These are phyloP conservation scores for Colletotrichum falcatum DNA, from an alignment of 2,329 filamentous ascomycete species.

Conservation along the genomic window DNA sequence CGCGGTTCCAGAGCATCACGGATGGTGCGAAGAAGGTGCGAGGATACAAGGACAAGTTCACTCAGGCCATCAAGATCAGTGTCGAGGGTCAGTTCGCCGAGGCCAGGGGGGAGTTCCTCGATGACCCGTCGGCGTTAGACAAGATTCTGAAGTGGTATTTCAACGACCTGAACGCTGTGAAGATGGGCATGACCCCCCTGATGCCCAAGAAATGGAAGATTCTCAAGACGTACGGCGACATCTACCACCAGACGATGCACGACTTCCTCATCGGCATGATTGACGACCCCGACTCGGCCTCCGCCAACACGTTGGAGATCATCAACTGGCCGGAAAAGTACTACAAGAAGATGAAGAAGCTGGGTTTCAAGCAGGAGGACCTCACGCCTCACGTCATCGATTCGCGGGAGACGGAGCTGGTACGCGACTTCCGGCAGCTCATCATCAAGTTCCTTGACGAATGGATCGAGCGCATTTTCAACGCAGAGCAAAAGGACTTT, in stretches of 20 bases:
- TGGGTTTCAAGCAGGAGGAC: conserved; percentile 83
- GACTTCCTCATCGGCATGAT: conserved; percentile 88
- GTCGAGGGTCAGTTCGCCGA: conserved; percentile 80
- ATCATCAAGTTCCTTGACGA: conserved; percentile 97
- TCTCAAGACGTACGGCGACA: conserved; percentile 86
- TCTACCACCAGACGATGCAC: conserved; percentile 96
- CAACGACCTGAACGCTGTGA: conserved; percentile 95
- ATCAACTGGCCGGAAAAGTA: conserved; percentile 97
- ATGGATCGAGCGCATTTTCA: conserved; percentile 95
- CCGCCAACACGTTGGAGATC: conserved; percentile 89
- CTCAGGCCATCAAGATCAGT: conserved; percentile 80
- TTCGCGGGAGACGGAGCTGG: conserved; percentile 87
- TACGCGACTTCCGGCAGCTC: conserved; percentile 92
- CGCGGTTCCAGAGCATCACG: conserved; percentile 93
- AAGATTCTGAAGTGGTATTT: conserved; percentile 97
- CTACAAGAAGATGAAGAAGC: conserved; percentile 93
- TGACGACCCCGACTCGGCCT: conserved; percentile 85
- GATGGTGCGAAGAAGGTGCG: conserved; percentile 91
- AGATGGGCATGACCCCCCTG: conserved; percentile 88
- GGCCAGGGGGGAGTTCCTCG: conserved; percentile 80
- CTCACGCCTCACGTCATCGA: conserved; percentile 89
- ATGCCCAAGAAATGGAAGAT: conserved; percentile 99
- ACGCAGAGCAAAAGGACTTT: conserved; percentile 85
- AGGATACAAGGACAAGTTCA: conserved; percentile 96
- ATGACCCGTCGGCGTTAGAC: conserved; percentile 84